Evolutionary conservation across 306 rosid species (phyloP).

Genomic region (Leucaena leucocephala): DNA sequence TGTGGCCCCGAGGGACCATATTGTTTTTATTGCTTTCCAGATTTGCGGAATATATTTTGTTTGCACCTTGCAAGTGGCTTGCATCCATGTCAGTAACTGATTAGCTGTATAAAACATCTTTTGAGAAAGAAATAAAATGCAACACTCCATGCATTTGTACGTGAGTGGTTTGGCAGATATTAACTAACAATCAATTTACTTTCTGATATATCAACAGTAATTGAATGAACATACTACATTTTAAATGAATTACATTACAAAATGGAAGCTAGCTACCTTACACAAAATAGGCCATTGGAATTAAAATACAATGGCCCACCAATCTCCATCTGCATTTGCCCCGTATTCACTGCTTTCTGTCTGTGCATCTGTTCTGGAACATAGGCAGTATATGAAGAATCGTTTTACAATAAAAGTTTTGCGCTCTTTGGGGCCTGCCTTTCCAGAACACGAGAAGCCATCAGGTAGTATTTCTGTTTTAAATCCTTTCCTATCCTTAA

Average conservation of each 20-base stretch:
- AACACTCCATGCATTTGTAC: neutral
- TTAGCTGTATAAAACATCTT: neutral
- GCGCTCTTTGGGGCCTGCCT: too few species aligned
- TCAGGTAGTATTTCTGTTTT: neutral
- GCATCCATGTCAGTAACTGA: neutral
- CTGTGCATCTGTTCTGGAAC: neutral
- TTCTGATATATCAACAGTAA: neutral
- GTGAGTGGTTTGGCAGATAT: neutral
- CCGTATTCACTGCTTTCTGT: neutral
- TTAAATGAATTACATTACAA: too few species aligned
- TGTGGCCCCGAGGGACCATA: neutral
- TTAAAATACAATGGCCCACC: too few species aligned
- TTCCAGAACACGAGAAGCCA: too few species aligned
- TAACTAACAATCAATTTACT: neutral
- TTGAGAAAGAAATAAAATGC: neutral
- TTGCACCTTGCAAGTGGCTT: conserved; percentile 6
- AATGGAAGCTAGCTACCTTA: neutral
- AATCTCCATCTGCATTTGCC: too few species aligned
- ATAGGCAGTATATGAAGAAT: neutral
- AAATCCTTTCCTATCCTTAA: neutral
- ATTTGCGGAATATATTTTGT: neutral
- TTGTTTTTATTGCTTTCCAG: neutral
- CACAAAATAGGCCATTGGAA: neutral
- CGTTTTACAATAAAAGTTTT: neutral
- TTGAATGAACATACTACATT: neutral